Evolutionary conservation across 1,139 yeast genomes (phyloP).

Genomic region (Taiozyma sp.): DNA sequence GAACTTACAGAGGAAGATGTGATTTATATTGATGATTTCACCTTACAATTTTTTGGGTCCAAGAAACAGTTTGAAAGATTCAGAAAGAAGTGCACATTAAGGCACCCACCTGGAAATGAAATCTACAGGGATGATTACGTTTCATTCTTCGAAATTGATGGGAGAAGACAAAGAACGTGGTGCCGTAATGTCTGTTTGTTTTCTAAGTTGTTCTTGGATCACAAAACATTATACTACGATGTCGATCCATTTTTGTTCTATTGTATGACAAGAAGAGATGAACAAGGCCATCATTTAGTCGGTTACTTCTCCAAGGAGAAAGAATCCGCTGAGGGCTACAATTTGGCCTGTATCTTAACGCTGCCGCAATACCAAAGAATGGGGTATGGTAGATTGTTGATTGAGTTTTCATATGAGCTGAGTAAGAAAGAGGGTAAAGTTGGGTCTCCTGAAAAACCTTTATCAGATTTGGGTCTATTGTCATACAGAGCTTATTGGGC

Average conservation of each 20-base stretch:
- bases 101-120: slow-evolving; percentile 98
- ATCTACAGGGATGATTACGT: slow-evolving; percentile 85
- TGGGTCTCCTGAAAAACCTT: slow-evolving; percentile 97
- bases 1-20: slow-evolving; percentile 90
- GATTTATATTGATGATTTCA: slow-evolving; percentile 87
- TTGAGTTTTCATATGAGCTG: slow-evolving; percentile 89
- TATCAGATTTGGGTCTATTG: slow-evolving; percentile 88
- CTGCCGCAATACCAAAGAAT: slow-evolving; percentile 93
- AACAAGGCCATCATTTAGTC: slow-evolving; percentile 88
- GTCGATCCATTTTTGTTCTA: slow-evolving; percentile 96
- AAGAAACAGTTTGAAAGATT: slow-evolving; percentile 89
- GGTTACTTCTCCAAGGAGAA: slow-evolving; percentile 97
- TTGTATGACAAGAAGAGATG: slow-evolving; percentile 88
- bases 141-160: slow-evolving; percentile 94
- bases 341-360: slow-evolving; percentile 94
- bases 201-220: slow-evolving; percentile 86
- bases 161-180: slow-evolving; percentile 93
- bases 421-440: slow-evolving; percentile 83
- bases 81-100: slow-evolving; percentile 76
- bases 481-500: slow-evolving; percentile 98
- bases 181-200: slow-evolving; percentile 89
- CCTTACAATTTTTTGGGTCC: slow-evolving; percentile 85
- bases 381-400: slow-evolving; percentile 88
- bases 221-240: slow-evolving; percentile 92
- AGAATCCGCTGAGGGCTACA: slow-evolving; percentile 93